phyloP scores from a whole-genome alignment of 2,329 filamentous ascomycete species.

The Leptographium wingfieldii region DNA sequence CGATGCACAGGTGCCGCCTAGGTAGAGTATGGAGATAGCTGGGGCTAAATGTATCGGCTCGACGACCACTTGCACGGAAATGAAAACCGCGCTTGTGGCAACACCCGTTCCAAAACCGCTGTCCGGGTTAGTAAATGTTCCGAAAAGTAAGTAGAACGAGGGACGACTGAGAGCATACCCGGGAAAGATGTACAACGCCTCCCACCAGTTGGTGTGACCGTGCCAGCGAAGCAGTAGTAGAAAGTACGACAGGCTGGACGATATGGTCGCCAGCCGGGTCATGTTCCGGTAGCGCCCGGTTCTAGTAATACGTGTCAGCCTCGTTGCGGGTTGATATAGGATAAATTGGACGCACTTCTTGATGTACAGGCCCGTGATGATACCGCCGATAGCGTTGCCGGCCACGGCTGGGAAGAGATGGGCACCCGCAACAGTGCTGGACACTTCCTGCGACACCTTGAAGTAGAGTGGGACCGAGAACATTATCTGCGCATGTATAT shows the following conservation, averaged over 20 bases:
- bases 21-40: conserved; percentile 28
- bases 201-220: conserved; percentile 40
- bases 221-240: conserved; percentile 46
- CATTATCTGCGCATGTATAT: conserved; percentile 29
- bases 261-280: conserved; percentile 35
- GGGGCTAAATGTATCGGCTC: conserved; percentile 24
- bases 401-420: conserved; percentile 55
- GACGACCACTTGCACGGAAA: conserved; percentile 28
- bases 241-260: conserved; percentile 36
- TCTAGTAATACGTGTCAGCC: conserved; percentile 15
- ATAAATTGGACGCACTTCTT: conserved; percentile 19
- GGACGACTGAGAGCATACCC: conserved; percentile 16
- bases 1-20: conserved; percentile 23
- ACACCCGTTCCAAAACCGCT: conserved; percentile 29
- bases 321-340: conserved; percentile 8
- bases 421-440: conserved; percentile 42
- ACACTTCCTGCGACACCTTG: conserved; percentile 45
- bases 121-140: conserved; percentile 1
- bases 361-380: conserved; percentile 46
- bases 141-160: background rate
- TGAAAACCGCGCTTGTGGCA: conserved; percentile 27
- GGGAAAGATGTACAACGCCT: conserved; percentile 48
- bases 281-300: conserved; percentile 48
- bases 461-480: conserved; percentile 59
- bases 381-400: conserved; percentile 52